phyloP scores from a whole-genome alignment of 106 monocot species.

The Amphibolis antarctica region DNA sequence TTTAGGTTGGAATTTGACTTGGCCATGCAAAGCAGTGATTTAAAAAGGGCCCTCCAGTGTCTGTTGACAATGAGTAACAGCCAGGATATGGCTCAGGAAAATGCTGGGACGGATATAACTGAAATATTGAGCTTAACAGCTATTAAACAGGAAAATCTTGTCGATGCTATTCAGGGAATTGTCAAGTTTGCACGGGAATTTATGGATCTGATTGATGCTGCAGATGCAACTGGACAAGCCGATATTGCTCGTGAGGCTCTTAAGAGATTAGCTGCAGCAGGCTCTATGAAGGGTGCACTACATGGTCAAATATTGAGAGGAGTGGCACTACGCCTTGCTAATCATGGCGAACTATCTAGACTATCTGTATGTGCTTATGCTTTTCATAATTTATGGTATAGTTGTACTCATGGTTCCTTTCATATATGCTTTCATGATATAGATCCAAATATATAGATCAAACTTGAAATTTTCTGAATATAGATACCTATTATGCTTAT shows the following conservation, averaged over 20 bases:
- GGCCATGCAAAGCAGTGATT: constrained; percentile 95
- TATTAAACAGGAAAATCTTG: constrained; percentile 87
- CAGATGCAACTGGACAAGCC: constrained; percentile 94
- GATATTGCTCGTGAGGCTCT: constrained; percentile 94
- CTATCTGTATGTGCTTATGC: constrained; percentile 55
- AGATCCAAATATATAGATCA: too few species aligned
- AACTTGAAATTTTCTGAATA: too few species aligned
- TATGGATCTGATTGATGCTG: constrained; percentile 89
- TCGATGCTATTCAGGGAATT: constrained; percentile 90
- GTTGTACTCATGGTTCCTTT: not conserved
- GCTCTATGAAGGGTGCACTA: constrained; percentile 87
- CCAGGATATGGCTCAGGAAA: constrained; percentile 78
- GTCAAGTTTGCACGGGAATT: constrained; percentile 93
- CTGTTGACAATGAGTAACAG: constrained; percentile 97
- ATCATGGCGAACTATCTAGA: constrained; percentile 92
- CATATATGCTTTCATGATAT: too few species aligned
- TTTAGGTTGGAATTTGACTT: constrained; percentile 95
- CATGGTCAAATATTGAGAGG: constrained; percentile 77
- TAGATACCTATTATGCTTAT: too few species aligned
- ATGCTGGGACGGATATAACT: constrained; percentile 43
- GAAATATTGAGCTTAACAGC: constrained; percentile 82
- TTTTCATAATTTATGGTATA: not conserved
- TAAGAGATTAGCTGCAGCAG: constrained; percentile 89
- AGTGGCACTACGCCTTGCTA: constrained; percentile 82
- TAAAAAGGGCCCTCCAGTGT: constrained; percentile 94